A percentile compares a stretch with the other conserved stretches of the same genome.
Conservation (phyloP, 2,329 filamentous ascomycete genomes). For the Colletotrichum falcatum region DNA sequence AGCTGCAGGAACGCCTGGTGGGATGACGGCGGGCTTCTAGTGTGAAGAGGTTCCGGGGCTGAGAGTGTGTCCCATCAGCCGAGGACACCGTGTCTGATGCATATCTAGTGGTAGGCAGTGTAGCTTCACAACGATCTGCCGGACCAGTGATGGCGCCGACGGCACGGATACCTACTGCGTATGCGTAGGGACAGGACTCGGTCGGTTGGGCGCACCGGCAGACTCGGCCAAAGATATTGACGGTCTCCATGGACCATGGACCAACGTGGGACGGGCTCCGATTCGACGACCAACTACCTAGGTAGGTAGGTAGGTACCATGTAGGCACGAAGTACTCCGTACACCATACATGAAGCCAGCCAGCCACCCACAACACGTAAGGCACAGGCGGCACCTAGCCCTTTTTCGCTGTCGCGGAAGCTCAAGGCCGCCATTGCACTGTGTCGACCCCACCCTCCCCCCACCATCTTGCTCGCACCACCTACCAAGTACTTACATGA, state of each 20-base stretch:
- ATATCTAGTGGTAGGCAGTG: too few relatives aligned
- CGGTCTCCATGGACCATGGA: constrained; percentile 5
- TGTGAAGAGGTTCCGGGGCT: background rate
- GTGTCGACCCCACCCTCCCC: background rate
- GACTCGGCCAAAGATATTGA: constrained; percentile 23
- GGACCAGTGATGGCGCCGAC: constrained; percentile 27
- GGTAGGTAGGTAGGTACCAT: too few relatives aligned
- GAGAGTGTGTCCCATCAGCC: background rate
- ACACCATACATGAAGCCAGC: too few relatives aligned
- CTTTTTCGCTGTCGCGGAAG: background rate
- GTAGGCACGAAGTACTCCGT: too few relatives aligned
- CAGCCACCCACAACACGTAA: background rate
- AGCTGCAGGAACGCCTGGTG: constrained; percentile 34
- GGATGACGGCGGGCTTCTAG: background rate
- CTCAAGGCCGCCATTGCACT: background rate
- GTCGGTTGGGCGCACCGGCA: constrained; percentile 2
- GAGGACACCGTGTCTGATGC: constrained; percentile 28
- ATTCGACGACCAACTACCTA: constrained; percentile 22
- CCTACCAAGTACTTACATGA: too few relatives aligned
- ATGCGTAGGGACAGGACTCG: too few relatives aligned
- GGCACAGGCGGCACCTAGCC: background rate
- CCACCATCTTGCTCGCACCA: background rate
- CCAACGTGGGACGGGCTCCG: constrained; percentile 20
- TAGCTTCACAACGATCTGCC: constrained; percentile 15
- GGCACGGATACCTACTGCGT: too few relatives aligned